Base-by-base conservation (phyloP, 805 yeast genomes). In the Wickerhamomyces silvicola region DNA sequence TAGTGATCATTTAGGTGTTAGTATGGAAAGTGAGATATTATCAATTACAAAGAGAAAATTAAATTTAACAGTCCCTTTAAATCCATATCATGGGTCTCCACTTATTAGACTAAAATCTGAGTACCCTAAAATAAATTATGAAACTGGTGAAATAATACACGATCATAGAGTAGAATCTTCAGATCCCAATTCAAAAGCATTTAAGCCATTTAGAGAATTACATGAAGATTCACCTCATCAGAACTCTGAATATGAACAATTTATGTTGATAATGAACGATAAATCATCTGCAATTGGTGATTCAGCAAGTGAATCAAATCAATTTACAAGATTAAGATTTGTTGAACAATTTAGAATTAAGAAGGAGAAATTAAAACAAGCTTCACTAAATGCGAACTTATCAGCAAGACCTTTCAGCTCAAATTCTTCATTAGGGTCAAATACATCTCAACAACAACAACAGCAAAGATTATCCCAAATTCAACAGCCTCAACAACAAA, bases 1-100 rank as follows among this genome's bases (percentile, higher is more conserved):
- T 54, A 79, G 85, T 22, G 97, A 90, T 56, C 69, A 72, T 16
- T 66, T 85, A 32, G 81, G 94, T 3, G 64, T 85, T 18, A 79
- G 78, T 33, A 75, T 90, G 72, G 97, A 92, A 58, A 68, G 90
- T n/a, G 96, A 88, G 56, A 75, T 88, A 17, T 61, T 90, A 31
- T 72, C 84, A 0, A 62, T 86, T 29, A 82, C 95, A 3, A 72
- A 81, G 38, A 70, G 97, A 39, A 81, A 85, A 38, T 55, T 90
- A 19, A 80, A 85, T 45, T 60, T 90, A 34, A 68, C 79, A 10
- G 86, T 83, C 2, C 82, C 88, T 0, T 54, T 78, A 38, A 80
- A 82, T 48, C 90, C 88, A 5, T 81, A 73, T 50, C 53, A 54
- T 21, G 43, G 66, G 29, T 71, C 68, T 29, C 23, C 31, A 7